Base-by-base conservation (phyloP, 495 filamentous ascomycete species). In the Entonaema liquescens region DNA sequence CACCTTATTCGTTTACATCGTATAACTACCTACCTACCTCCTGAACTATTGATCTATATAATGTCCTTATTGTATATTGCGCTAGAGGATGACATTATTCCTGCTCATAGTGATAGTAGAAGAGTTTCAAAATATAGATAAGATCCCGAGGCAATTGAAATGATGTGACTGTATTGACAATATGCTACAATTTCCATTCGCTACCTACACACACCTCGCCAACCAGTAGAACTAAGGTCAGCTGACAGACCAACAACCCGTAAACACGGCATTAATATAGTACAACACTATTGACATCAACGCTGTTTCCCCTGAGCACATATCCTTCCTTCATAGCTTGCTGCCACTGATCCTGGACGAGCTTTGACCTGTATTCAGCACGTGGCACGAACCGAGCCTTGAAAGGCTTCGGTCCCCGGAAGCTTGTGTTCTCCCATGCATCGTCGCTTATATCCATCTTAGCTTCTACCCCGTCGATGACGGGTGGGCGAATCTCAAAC, bases 401-500 rank as follows among this genome's bases (percentile, higher is more conserved):
- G 21, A 62, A 68, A 0, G 57, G 65, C 23, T 68, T 68, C 9
- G 65, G 65, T 1, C n/a, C 28, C 1, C 17, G 15, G 58, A 62
- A 62, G 5, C 49, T 33, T 5, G 49, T 52, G 19, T 55, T 31
- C 35, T 40, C 65, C 26, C 33, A 68, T 12, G 49, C 65, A 17
- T 68, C 44, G 12, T 62, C 72, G 54, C 73, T 77, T 11, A 70
- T 67, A 42, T 78, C 70, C 5, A 77, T 71, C 13, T 65, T 62
- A 5, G 70, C 68, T 13, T 70, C 59, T 0, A 59, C 63, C 4
- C 44, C 49, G 15, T 53, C 49, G 23, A 53, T 25, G 21, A 53
- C 13, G 13, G 63, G 63, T 21, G 38, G 74, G 23, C 44, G 64
- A 62, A 83, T 78, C n/a, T 79, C 76, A 65, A 82, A 82, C 6